These are phyloP conservation scores for Globisporangium middletonii DNA, from an alignment of 352 stramenopile genomes.

Conservation along the genomic window DNA sequence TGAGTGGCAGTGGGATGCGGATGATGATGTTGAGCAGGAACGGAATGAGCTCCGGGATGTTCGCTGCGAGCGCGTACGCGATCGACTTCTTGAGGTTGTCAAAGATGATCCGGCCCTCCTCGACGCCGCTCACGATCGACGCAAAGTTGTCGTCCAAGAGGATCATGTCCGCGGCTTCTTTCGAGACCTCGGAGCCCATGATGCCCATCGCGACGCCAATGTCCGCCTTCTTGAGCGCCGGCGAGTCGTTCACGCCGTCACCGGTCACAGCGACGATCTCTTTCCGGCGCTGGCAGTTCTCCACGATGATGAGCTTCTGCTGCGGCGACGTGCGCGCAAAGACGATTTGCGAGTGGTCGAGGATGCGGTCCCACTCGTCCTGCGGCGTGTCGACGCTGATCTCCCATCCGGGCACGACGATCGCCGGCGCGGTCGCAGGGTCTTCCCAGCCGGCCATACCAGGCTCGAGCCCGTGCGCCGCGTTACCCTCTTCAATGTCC, in stretches of 20 bases:
- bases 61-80: conserved; percentile 88
- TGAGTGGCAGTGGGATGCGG: conserved; percentile 82
- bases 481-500: conserved; percentile 80
- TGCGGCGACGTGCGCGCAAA: conserved; percentile 94
- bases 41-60: conserved; percentile 86
- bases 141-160: conserved; percentile 97
- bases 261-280: conserved; percentile 95
- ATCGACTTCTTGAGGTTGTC: conserved; percentile 95
- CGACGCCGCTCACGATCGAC: conserved; percentile 93
- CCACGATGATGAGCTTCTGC: conserved; percentile 94
- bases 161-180: conserved; percentile 94
- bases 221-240: conserved; percentile 94
- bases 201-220: conserved; percentile 98
- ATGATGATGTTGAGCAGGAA: conserved; percentile 86
- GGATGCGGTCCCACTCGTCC: conserved; percentile 83
- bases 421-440: conserved; percentile 64
- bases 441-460: conserved; percentile 73
- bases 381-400: conserved; percentile 70
- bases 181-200: conserved; percentile 94
- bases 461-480: conserved; percentile 35
- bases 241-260: conserved; percentile 97
- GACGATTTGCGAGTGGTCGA: conserved; percentile 89
- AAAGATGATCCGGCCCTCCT: conserved; percentile 94
- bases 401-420: conserved; percentile 81
- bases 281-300: conserved; percentile 78